A percentile compares a stretch with the other conserved stretches of the same genome.
phyloP scores from a whole-genome alignment of 768 basidiomycete species.

The Mycena floridula region DNA sequence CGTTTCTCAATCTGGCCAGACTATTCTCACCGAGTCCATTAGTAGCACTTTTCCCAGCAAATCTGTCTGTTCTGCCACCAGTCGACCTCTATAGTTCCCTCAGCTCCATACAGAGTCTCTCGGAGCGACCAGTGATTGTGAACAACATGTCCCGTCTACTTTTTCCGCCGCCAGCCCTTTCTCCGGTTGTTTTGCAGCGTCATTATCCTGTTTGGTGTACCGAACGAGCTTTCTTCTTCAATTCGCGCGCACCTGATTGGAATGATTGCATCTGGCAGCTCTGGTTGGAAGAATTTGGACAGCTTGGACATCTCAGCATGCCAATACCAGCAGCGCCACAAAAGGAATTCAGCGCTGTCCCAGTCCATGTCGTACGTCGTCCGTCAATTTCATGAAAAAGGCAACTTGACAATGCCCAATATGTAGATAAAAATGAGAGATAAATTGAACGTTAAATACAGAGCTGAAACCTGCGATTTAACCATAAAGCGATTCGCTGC shows the following conservation, averaged over 20 bases:
- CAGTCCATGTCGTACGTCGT: no score
- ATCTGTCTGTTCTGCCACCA: slow-evolving; percentile 23
- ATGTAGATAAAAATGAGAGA: slow-evolving; percentile 34
- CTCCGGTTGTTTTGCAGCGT: slow-evolving; percentile 39
- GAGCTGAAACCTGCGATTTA: slow-evolving; percentile 48
- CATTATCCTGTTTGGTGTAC: slow-evolving; percentile 55
- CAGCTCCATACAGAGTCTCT: not conserved
- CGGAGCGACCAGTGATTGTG: not conserved
- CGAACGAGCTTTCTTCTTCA: slow-evolving; percentile 44
- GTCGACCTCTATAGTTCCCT: not conserved
- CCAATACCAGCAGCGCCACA: no score
- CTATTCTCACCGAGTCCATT: slow-evolving; percentile 43
- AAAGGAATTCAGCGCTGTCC: no score
- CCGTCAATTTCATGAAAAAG: no score
- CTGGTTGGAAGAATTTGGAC: slow-evolving; percentile 49
- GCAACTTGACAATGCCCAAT: no score
- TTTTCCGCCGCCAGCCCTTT: slow-evolving; percentile 33
- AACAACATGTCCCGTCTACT: slow-evolving; percentile 21
- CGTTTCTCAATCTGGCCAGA: slow-evolving; percentile 57
- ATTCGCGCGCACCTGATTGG: slow-evolving; percentile 49
- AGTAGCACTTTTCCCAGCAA: slow-evolving; percentile 48
- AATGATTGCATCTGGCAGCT: slow-evolving; percentile 63
- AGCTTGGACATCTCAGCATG: slow-evolving; percentile 19
- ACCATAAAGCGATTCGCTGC: slow-evolving; percentile 37
- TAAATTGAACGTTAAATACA: slow-evolving; percentile 41